phyloP scores from a whole-genome alignment of 73 alveolate genomes.

The Halteria grandinella region DNA sequence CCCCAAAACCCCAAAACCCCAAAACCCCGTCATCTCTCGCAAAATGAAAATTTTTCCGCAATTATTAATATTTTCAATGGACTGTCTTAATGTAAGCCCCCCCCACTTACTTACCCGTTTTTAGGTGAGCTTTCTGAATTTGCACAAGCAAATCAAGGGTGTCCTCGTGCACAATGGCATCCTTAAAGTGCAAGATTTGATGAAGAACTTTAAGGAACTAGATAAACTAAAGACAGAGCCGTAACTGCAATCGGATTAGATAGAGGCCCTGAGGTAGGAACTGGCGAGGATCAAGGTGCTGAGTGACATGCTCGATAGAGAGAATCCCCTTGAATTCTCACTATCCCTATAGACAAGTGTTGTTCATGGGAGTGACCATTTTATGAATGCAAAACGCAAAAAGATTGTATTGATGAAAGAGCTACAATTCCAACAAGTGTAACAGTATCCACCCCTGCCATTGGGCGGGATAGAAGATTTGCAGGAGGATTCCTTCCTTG shows the following conservation, averaged over 20 bases:
- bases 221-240: constrained; percentile 21
- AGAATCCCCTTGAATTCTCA: constrained; percentile 24
- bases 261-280: constrained; percentile 20
- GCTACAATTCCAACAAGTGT: not conserved
- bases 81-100: constrained; percentile 34
- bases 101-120: not conserved
- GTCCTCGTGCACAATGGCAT: constrained; percentile 42
- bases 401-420: constrained; percentile 49
- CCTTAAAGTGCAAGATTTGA: constrained; percentile 16
- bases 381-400: not conserved
- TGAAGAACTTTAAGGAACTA: constrained; percentile 5
- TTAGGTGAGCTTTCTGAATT: constrained; percentile 37
- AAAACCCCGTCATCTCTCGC: too few relatives aligned
- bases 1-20: too few relatives aligned
- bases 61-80: too few relatives aligned
- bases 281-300: constrained; percentile 6
- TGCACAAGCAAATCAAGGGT: constrained; percentile 23
- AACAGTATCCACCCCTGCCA: not conserved
- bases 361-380: not conserved
- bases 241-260: not conserved
- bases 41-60: too few relatives aligned
- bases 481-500: constrained; percentile 50
- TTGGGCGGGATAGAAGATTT: not conserved
- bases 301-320: constrained; percentile 6
- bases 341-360: not conserved